A percentile compares a stretch with the other conserved stretches of the same genome.
Evolutionary conservation across 225 moss, liverwort and hornwort genomes (phyloP).

Genomic region (Antitrichia curtipendula): DNA sequence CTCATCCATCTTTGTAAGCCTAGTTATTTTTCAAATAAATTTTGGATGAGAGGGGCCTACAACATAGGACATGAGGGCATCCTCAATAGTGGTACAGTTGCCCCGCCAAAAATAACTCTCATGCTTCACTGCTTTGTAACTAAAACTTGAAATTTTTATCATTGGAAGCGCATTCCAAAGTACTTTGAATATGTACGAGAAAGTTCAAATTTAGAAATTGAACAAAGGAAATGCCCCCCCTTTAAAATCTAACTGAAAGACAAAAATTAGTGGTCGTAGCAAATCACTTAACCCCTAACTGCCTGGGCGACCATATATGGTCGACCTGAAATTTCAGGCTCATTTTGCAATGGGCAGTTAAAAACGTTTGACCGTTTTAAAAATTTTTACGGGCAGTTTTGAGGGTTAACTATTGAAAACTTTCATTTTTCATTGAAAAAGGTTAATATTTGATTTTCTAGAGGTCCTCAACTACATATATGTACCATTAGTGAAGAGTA

Average conservation of each 20-base stretch:
- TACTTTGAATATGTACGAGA: accelerated
- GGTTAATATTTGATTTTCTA: too few relatives aligned
- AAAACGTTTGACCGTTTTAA: too few relatives aligned
- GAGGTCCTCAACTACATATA: too few relatives aligned
- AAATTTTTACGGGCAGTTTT: too few relatives aligned
- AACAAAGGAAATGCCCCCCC: too few relatives aligned
- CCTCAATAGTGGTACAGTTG: background rate
- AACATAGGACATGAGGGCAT: background rate
- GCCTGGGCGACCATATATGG: too few relatives aligned
- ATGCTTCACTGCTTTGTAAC: background rate
- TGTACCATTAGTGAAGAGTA: too few relatives aligned
- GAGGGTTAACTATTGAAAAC: too few relatives aligned
- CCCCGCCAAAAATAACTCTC: accelerated
- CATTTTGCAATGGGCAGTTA: too few relatives aligned
- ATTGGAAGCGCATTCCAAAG: background rate
- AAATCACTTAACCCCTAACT: too few relatives aligned
- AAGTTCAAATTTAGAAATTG: background rate
- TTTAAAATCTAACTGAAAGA: background rate
- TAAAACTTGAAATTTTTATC: background rate
- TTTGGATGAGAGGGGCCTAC: accelerated
- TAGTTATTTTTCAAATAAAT: background rate
- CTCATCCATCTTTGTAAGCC: background rate
- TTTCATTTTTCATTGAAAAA: too few relatives aligned
- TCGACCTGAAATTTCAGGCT: too few relatives aligned
- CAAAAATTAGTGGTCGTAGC: background rate